A percentile compares a stretch with the other conserved stretches of the same genome.
phyloP scores from a whole-genome alignment of 805 yeast genomes.

The Ogataea dorogensis region DNA sequence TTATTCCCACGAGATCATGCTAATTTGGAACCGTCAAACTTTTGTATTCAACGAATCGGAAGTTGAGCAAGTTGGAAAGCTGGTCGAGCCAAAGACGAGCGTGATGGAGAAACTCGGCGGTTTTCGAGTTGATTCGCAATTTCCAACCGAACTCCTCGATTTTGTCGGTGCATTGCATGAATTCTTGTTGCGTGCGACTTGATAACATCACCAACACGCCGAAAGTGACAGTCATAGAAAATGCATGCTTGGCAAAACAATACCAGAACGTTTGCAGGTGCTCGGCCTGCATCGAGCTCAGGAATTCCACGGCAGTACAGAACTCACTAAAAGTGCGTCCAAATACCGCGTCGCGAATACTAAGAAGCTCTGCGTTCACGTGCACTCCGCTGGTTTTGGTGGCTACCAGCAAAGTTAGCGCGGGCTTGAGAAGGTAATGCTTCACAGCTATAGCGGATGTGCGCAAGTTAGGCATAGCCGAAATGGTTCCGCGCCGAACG shows the following conservation, averaged over 20 bases:
- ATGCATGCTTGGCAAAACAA: slow-evolving; percentile 16
- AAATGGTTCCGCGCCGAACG: slow-evolving; percentile 18
- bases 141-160: slow-evolving; percentile 20
- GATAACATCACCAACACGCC: slow-evolving; percentile 13
- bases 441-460: slow-evolving; percentile 13
- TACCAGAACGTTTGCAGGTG: slow-evolving; percentile 23
- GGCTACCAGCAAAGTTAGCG: slow-evolving; percentile 10
- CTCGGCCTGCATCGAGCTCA: slow-evolving; percentile 20
- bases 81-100: slow-evolving; percentile 20
- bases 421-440: slow-evolving; percentile 16
- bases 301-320: slow-evolving; percentile 12
- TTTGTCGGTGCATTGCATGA: slow-evolving; percentile 11
- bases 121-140: slow-evolving; percentile 18
- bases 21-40: too few relatives aligned
- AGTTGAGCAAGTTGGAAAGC: slow-evolving; percentile 1
- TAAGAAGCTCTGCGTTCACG: slow-evolving; percentile 13
- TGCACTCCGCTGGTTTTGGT: slow-evolving; percentile 2
- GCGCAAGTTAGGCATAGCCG: slow-evolving; percentile 17
- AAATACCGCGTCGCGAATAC: slow-evolving; percentile 9
- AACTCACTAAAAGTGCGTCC: slow-evolving; percentile 17
- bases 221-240: slow-evolving; percentile 13
- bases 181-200: slow-evolving; percentile 6
- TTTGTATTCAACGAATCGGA: not conserved
- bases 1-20: too few relatives aligned
- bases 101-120: slow-evolving; percentile 19